Evolutionary conservation across 139 green algal genomes (phyloP), one percentile per base, ranked within the genome.

Genomic region (Gonium pectorale): DNA sequence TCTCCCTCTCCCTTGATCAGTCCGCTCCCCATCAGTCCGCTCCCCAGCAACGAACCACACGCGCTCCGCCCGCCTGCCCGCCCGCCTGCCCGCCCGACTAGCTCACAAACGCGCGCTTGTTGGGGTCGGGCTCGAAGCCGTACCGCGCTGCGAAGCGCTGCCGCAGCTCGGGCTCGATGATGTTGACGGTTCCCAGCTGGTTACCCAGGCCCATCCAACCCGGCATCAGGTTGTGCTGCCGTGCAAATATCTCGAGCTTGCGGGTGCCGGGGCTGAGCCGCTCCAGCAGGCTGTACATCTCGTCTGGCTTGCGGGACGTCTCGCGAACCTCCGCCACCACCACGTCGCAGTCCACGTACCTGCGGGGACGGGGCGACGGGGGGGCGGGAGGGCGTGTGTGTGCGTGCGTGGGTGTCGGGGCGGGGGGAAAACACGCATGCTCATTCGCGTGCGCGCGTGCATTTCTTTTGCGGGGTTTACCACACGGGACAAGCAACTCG

Each of bases 171-270:
- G 78, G 78, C 31, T 84, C 78, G 19, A 75, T 73, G 62, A 95
- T 90, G 31, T 82, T 86, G 64, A 86, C 80, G 38, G 68, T 88
- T 21, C 87, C 46, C 46, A 97, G 89, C 91, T 97, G 95, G 80
- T 97, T 97, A 40, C 95, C 95, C 52, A 97, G 81, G 43, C 93
- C 92, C 21, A 97, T 90, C 94, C 95, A 97, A n/a, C 95, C 95
- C 1, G 94, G 90, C 40, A 91, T 87, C 35, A 91, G 82, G 75
- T 97, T 97, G 86, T 97, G 94, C 71, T 78, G 67, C 46, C 78
- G 78, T 2, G 78, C 78, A 51, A 84, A 93, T 29, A 93, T 90
- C 74, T 95, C 92, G 29, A 95, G 85, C 89, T 95, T 95, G 60
- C 92, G 81, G 4, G 92, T 94, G 52, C 94, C 90, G 27, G 95